These are phyloP conservation scores for Oemleria cerasiformis DNA, from an alignment of 306 rosid species.

Conservation along the genomic window DNA sequence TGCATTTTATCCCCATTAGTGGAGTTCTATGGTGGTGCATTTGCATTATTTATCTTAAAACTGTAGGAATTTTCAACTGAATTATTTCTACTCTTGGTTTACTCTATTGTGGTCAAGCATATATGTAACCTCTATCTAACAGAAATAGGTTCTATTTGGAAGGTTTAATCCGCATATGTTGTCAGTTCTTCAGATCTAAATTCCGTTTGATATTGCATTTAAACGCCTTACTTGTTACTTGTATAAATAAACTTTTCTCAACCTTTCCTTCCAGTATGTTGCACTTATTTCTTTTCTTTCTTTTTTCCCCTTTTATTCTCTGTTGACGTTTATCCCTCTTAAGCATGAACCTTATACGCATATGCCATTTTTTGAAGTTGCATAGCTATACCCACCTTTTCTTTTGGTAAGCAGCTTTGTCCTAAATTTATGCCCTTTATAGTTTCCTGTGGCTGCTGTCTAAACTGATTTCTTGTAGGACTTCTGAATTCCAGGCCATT, in stretches of 20 bases:
- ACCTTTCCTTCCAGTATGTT: no score
- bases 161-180: no score
- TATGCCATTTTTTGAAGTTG: slow-evolving; percentile 72
- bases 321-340: slow-evolving; percentile 17
- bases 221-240: no score
- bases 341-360: slow-evolving; percentile 76
- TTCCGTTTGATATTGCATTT: no score
- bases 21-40: slow-evolving; percentile 1
- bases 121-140: no score
- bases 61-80: no score
- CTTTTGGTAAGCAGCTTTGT: slow-evolving; percentile 44
- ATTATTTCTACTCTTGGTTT: no score
- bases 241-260: no score
- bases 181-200: no score
- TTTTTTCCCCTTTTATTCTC: neutral
- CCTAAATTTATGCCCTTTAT: slow-evolving; percentile 9
- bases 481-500: slow-evolving; percentile 28
- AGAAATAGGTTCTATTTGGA: no score
- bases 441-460: slow-evolving; percentile 21
- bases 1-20: neutral
- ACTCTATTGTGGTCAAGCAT: no score
- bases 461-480: slow-evolving; percentile 30
- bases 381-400: slow-evolving; percentile 29
- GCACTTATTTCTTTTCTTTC: slow-evolving; percentile 4
- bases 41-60: neutral